Base-by-base conservation (phyloP, 768 basidiomycete genomes). In the Kwoniella dejecticola region DNA sequence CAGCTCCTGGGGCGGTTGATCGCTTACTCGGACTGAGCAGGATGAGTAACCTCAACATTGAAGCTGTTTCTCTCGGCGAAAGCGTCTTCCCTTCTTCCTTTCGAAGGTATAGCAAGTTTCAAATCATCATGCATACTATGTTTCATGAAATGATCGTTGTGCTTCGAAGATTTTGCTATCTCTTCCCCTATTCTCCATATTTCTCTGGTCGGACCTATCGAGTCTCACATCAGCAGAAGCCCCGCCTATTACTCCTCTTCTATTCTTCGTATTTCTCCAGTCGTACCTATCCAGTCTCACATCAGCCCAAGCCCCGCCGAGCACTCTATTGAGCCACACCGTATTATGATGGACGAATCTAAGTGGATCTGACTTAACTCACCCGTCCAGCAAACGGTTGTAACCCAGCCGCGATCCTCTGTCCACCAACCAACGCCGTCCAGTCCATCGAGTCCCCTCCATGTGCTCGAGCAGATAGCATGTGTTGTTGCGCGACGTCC, bases 391-490 rank as follows among this genome's bases (percentile, higher is more conserved):
- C 75, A 69, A 81, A 81, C 0, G 80, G 79, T 38, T 76, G 63
- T 33, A 83, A 61, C 1, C 90, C 91, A 10, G 90, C 88, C 1
- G 89, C 83, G 12, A 88, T 85, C 52, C 91, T 83, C 40, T 86
- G 83, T 3, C 90, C 90, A 3, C 88, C 89, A 27, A 94, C 84
- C 41, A 93, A 76, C 0, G 86, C 85, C 63, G 87, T 89, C 90
- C 91, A 94, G 71, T 95, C 92, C 19, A 93, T 79, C 3, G 83
- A 79, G 7, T 86, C 85, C 23, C 81, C 81, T 54, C 91, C 88
- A 26, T 89, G 79, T 0, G 90, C 88, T 31, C 89, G 83, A 5
- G 90, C 87, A 4, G 89, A 87, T 63, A 94, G 81, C 72, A 94
- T 82, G 69, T 90, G 88, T 67, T 88, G 87, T 70, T 89, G 86